Percentiles rank a stretch among this genome's conserved stretches.
These are phyloP conservation scores for Salix purpurea DNA, from an alignment of 345 rosid genomes.

Conservation along the genomic window DNA sequence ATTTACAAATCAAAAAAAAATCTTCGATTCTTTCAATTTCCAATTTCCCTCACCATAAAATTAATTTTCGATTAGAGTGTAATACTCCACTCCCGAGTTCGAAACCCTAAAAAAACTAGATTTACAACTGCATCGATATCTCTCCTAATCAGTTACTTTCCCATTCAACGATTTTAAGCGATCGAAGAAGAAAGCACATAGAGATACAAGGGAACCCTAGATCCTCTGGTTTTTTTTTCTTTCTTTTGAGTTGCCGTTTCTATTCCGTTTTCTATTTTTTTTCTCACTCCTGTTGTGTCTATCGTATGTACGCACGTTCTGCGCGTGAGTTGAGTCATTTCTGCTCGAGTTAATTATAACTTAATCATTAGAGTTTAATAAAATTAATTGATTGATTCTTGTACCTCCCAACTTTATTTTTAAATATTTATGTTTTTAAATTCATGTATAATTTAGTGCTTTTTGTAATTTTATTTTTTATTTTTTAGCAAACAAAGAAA, in stretches of 20 bases:
- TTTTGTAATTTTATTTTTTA: no score
- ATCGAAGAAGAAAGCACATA: constrained; percentile 14
- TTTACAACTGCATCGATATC: background rate
- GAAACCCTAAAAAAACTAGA: constrained; percentile 23
- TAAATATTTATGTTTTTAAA: background rate
- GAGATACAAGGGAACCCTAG: constrained; percentile 62
- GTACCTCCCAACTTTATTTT: background rate
- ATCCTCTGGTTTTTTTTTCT: constrained; percentile 35
- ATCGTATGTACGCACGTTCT: background rate
- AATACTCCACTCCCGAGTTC: background rate
- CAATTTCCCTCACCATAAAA: constrained; percentile 7
- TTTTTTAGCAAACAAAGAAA: no score
- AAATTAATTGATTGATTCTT: background rate
- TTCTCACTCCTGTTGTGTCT: background rate
- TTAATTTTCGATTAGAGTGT: constrained; percentile 2
- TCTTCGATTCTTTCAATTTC: constrained; percentile 29
- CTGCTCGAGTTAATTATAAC: background rate
- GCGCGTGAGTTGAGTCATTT: background rate
- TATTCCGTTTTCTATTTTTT: background rate
- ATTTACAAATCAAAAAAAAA: constrained; percentile 41
- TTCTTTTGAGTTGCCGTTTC: constrained; percentile 22
- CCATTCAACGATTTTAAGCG: constrained; percentile 9
- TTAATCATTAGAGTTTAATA: background rate
- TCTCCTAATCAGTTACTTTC: constrained; percentile 11
- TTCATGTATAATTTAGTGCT: no score